Evolutionary conservation across 2,329 filamentous ascomycete genomes (phyloP).

Genomic region (Aspergillus pseudoterreus): DNA sequence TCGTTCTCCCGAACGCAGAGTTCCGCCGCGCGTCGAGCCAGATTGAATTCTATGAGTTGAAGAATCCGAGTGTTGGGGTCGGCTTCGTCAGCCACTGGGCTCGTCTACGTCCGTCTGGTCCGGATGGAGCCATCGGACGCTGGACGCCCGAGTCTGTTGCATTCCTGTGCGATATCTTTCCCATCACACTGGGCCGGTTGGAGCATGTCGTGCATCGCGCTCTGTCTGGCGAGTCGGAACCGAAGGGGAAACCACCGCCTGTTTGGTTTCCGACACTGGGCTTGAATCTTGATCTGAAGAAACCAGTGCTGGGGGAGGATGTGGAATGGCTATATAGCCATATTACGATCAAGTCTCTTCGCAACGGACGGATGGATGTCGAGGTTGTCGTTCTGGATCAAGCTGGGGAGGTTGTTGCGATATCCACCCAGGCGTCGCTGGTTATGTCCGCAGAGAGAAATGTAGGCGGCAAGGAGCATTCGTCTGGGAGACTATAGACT

Average conservation of each 20-base stretch:
- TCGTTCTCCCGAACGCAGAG: background rate
- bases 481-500: background rate
- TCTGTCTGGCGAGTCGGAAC: background rate
- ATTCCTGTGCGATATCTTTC: constrained; percentile 2
- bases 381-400: constrained; percentile 1
- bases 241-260: background rate
- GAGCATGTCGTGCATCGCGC: background rate
- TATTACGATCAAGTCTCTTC: background rate
- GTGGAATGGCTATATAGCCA: constrained; percentile 1
- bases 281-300: constrained; percentile 3
- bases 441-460: background rate
- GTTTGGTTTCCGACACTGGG: constrained; percentile 3
- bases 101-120: background rate
- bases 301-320: background rate
- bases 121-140: background rate
- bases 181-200: constrained; percentile 1
- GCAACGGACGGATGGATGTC: constrained; percentile 1
- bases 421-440: background rate
- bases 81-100: background rate
- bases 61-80: background rate
- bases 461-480: background rate
- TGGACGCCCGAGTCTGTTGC: constrained; percentile 2
- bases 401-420: constrained; percentile 1
- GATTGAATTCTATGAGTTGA: background rate
- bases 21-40: constrained; percentile 1